Base-by-base conservation (phyloP, 2,329 filamentous ascomycete species). In the Fonsecaea pedrosoi region DNA sequence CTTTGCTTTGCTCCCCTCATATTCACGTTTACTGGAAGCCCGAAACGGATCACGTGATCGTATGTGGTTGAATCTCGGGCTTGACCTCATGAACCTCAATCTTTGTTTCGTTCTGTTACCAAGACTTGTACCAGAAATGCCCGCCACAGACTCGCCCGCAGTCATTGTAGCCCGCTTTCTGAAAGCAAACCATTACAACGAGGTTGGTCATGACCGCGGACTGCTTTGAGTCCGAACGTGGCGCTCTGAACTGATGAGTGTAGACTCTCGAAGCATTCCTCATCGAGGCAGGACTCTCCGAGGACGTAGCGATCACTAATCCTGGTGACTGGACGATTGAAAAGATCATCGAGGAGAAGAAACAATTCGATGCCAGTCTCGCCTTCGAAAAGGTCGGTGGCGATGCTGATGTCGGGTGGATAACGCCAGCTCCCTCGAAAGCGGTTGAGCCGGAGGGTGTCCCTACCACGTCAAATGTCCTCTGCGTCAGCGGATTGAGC, bases 341-440 rank as follows among this genome's bases (percentile, higher is more conserved):
- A 72, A 78, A 82, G 54, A 78, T 89, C n/a, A 78, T 89, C 7
- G 81, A 87, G 57, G 86, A 89, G 76, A 89, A 89, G 77, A 82
- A 81, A 71, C 78, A 78, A 0, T 89, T 85, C 70, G 87, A 89
- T 72, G 74, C 85, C 12, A 85, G 79, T 63, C 74, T 84, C 32
- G 79, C 78, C 2, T 87, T 87, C 68, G 86, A 89, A 73, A 86
- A 85, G 72, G 83, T 81, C 5, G 76, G 81, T n/a, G 79, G 82
- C 63, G 77, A 79, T 18, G 75, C 74, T 13, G 73, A 73, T n/a
- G 73, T 71, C 62, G 72, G 74, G 48, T 88, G 86, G 86, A 78
- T 67, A 15, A 63, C 73, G 25, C 82, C 82, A 68, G 80, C 70
- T 42, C 71, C 70, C 13, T 67, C 64, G 3, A 67, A 59, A n/a